phyloP scores from a whole-genome alignment of 83 land plant species.

The Diphasiastrum complanatum region DNA sequence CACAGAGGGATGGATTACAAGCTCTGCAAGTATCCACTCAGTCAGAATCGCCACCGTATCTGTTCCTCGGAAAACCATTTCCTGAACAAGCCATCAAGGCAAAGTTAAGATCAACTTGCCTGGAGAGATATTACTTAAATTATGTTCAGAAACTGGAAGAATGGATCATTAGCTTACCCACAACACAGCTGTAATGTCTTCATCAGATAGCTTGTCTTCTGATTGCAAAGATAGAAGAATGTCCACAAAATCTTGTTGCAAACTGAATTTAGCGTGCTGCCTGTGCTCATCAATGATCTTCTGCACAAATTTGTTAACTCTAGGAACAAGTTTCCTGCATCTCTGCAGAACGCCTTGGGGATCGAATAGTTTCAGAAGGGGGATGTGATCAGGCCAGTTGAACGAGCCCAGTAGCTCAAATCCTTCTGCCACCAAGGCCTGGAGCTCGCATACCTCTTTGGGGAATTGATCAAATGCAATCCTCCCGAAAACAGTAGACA shows the following conservation, averaged over 20 bases:
- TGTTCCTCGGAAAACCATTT: slow-evolving; percentile 31
- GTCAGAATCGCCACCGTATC: slow-evolving; percentile 26
- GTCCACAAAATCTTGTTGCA: background rate
- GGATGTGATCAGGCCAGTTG: slow-evolving; percentile 3
- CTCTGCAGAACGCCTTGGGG: background rate
- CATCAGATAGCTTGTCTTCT: background rate
- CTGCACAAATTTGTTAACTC: background rate
- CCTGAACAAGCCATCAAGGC: too few species aligned
- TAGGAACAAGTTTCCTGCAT: background rate
- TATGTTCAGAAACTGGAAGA: too few species aligned
- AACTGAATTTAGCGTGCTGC: background rate
- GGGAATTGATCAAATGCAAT: too few species aligned
- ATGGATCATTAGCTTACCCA: background rate
- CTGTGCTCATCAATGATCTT: too few species aligned
- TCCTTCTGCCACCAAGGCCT: too few species aligned
- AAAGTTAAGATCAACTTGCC: too few species aligned
- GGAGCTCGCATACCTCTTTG: too few species aligned
- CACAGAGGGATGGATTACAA: slow-evolving; percentile 16
- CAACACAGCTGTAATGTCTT: background rate
- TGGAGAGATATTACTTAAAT: too few species aligned
- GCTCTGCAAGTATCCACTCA: slow-evolving; percentile 38
- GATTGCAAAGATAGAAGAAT: background rate
- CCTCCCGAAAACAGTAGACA: background rate
- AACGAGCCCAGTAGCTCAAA: too few species aligned
- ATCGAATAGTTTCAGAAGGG: background rate